These are phyloP conservation scores for Colletotrichum costaricense DNA, from an alignment of 2,329 filamentous ascomycete genomes.

Conservation along the genomic window DNA sequence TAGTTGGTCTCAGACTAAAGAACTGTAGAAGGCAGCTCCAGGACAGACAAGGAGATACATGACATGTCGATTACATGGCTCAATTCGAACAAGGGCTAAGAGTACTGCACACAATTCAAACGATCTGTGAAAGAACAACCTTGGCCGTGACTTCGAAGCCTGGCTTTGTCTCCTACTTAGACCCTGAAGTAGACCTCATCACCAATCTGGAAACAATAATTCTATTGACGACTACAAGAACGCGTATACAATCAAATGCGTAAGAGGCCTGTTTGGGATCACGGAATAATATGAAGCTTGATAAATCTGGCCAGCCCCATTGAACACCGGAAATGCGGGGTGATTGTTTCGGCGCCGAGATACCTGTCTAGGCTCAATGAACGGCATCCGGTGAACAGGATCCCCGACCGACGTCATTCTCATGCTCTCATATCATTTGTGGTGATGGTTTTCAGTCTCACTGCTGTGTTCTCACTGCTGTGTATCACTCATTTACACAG, in stretches of 20 bases:
- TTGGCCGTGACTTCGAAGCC: background rate
- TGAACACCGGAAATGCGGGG: background rate
- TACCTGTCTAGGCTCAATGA: background rate
- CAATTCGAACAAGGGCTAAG: background rate
- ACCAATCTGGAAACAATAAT: background rate
- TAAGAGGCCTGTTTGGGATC: background rate
- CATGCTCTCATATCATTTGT: no score
- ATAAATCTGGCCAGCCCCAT: background rate
- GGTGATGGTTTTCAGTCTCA: no score
- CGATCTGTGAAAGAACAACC: background rate
- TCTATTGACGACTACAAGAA: background rate
- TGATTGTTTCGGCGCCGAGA: background rate
- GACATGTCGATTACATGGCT: no score
- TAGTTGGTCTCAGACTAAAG: background rate
- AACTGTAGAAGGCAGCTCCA: background rate
- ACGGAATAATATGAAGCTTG: background rate
- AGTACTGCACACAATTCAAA: background rate
- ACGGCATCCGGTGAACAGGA: background rate
- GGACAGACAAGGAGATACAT: no score
- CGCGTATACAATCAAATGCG: background rate
- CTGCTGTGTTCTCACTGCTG: no score
- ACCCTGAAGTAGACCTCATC: no score
- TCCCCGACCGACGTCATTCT: no score
- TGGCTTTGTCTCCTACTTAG: background rate
- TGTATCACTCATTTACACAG: no score